These are phyloP conservation scores for Cinnamomum chago DNA, from an alignment of 164 flowering plant species.

Conservation along the genomic window DNA sequence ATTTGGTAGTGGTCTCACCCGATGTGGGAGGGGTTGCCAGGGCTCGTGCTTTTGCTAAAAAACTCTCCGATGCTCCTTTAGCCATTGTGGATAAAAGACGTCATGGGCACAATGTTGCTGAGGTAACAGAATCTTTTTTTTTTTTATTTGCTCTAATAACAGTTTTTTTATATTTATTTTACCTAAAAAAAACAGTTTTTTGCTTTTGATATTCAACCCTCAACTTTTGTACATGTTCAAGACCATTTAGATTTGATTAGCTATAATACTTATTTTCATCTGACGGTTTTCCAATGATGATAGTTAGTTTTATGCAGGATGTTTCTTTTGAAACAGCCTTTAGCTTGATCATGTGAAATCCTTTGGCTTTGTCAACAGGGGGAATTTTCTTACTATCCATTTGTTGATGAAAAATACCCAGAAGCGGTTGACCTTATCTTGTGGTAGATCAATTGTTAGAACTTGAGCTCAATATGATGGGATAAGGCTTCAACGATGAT, in stretches of 20 bases:
- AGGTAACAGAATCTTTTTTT: constrained; percentile 39
- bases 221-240: neutral
- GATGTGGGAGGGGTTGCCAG: constrained; percentile 99
- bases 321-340: neutral
- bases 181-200: neutral
- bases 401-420: neutral
- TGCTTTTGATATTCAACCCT: neutral
- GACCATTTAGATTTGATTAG: neutral
- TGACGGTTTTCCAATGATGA: neutral
- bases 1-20: constrained; percentile 97
- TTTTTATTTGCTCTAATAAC: neutral
- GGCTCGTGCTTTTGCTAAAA: constrained; percentile 98
- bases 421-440: too few relatives aligned
- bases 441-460: too few relatives aligned
- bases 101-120: constrained; percentile 93
- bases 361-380: neutral
- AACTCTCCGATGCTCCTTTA: constrained; percentile 93
- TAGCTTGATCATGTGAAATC: neutral
- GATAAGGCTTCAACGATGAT: too few relatives aligned
- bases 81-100: constrained; percentile 99
- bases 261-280: neutral
- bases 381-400: neutral
- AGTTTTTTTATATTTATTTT: neutral
- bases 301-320: neutral
- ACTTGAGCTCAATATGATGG: too few relatives aligned